These are phyloP conservation scores for Paraphaeosphaeria minitans DNA, from an alignment of 2,329 filamentous ascomycete species.

Conservation along the genomic window DNA sequence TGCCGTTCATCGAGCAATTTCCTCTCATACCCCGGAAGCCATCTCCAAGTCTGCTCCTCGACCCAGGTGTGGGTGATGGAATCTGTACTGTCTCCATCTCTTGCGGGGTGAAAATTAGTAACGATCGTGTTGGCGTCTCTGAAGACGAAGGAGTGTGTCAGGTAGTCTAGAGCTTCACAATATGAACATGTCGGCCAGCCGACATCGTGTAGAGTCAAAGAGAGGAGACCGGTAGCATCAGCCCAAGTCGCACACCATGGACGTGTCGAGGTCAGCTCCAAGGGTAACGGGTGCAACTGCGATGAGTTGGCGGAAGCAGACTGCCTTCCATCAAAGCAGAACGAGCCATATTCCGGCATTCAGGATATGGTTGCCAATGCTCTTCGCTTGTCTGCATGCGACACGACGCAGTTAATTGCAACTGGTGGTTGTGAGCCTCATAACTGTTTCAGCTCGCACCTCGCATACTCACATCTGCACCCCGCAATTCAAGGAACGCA, in stretches of 20 bases:
- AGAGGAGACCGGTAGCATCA: not conserved
- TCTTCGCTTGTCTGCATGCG: not conserved
- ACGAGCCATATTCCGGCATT: not conserved
- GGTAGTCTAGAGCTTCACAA: not conserved
- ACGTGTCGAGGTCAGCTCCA: slow-evolving; percentile 1
- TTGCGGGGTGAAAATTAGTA: not conserved
- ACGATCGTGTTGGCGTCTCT: not conserved
- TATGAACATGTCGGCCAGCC: slow-evolving; percentile 11
- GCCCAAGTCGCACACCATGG: not conserved
- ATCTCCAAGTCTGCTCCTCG: not conserved
- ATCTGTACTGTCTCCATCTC: slow-evolving; percentile 3
- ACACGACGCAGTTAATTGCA: not conserved
- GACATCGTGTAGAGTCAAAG: not conserved
- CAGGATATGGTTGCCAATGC: not conserved
- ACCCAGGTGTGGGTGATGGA: not conserved
- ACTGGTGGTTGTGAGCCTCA: slow-evolving; percentile 8
- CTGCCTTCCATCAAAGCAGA: not conserved
- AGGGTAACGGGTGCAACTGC: not conserved
- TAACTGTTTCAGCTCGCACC: slow-evolving; percentile 5
- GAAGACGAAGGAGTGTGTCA: not conserved
- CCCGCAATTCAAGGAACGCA: slow-evolving; percentile 1
- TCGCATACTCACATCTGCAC: slow-evolving; percentile 4
- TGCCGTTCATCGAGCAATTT: not conserved
- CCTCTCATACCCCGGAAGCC: slow-evolving; percentile 3
- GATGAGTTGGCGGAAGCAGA: too few species aligned